Percentiles rank a stretch among this genome's conserved stretches.
These are phyloP conservation scores for Apiospora pterosperma DNA, from an alignment of 2,329 filamentous ascomycete genomes.

Conservation along the genomic window DNA sequence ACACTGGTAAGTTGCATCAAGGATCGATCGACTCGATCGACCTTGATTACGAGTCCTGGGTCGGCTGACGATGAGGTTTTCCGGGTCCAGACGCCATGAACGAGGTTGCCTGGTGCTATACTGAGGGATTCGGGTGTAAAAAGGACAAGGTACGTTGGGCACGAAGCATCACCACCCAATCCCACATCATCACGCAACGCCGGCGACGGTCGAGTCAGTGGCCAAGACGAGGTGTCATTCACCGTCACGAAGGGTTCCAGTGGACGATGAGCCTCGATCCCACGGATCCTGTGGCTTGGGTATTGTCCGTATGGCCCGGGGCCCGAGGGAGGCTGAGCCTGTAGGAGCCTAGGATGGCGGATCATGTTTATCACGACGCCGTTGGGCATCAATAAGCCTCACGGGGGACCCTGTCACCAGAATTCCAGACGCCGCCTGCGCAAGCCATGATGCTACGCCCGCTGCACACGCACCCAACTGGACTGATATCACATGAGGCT, in stretches of 20 bases:
- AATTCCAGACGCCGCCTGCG: background rate
- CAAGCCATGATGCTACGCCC: constrained; percentile 8
- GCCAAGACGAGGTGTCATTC: background rate
- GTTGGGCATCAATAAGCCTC: constrained; percentile 40
- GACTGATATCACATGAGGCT: constrained; percentile 42
- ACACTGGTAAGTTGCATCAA: constrained; percentile 58
- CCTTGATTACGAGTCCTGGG: constrained; percentile 20
- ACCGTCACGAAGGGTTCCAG: background rate
- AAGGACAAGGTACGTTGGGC: constrained; percentile 87
- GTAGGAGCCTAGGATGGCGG: background rate
- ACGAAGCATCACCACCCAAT: constrained; percentile 20
- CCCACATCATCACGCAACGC: constrained; percentile 14
- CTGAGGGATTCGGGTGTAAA: constrained; percentile 94
- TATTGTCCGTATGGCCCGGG: background rate
- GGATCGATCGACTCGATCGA: constrained; percentile 10
- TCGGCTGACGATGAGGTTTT: constrained; percentile 10
- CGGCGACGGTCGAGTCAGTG: background rate
- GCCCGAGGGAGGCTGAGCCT: background rate
- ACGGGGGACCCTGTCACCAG: constrained; percentile 6
- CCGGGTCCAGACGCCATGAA: constrained; percentile 81
- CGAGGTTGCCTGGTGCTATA: constrained; percentile 91
- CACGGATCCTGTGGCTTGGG: background rate
- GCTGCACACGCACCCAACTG: constrained; percentile 9
- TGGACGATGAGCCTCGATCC: background rate
- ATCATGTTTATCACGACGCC: background rate